These are phyloP conservation scores for Phaeosphaeriaceae sp. DNA, from an alignment of 2,329 filamentous ascomycete species.

Conservation along the genomic window DNA sequence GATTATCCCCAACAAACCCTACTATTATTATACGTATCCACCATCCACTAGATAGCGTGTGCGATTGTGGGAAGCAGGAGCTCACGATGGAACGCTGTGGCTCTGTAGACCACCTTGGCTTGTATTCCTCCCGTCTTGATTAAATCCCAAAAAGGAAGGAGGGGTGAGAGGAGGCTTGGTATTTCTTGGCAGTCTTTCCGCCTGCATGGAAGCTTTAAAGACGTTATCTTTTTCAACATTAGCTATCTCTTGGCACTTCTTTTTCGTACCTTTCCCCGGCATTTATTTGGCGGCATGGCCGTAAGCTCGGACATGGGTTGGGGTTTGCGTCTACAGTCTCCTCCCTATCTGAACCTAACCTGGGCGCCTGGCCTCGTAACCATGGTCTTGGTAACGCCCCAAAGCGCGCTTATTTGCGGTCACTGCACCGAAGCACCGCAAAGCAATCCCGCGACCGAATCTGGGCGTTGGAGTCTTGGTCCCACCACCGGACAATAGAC, in stretches of 20 bases:
- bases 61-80: no score
- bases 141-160: slow-evolving; percentile 6
- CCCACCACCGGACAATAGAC: background rate
- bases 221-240: slow-evolving; percentile 10
- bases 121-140: background rate
- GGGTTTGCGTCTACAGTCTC: slow-evolving; percentile 5
- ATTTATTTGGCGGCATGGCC: slow-evolving; percentile 4
- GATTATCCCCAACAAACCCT: no score
- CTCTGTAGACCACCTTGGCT: slow-evolving; percentile 1
- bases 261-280: slow-evolving; percentile 4
- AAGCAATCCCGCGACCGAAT: slow-evolving; percentile 11
- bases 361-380: slow-evolving; percentile 4
- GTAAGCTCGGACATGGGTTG: background rate
- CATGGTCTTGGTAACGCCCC: slow-evolving; percentile 12
- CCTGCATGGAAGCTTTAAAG: slow-evolving; percentile 4
- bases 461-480: slow-evolving; percentile 1
- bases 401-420: slow-evolving; percentile 12
- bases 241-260: slow-evolving; percentile 10
- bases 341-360: slow-evolving; percentile 11
- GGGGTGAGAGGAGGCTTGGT: slow-evolving; percentile 1
- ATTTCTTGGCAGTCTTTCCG: slow-evolving; percentile 6
- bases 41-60: no score
- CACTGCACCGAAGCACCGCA: slow-evolving; percentile 6
- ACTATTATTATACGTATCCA: no score
- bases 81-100: slow-evolving; percentile 1